These are phyloP conservation scores for Nepenthes gracilis DNA, from an alignment of 148 eudicot genomes.

Conservation along the genomic window DNA sequence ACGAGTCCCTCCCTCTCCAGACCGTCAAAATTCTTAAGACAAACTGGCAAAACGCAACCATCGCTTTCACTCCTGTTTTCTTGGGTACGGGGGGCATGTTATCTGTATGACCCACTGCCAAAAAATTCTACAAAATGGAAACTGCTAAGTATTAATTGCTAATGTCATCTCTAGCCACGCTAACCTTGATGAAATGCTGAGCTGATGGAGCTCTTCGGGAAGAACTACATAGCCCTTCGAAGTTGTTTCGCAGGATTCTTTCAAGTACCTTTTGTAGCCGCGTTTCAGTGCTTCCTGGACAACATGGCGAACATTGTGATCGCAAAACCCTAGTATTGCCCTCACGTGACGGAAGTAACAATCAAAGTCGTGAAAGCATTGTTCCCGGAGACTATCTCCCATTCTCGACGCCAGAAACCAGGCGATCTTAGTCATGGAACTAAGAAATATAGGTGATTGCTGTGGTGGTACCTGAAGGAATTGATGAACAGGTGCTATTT, in stretches of 20 bases:
- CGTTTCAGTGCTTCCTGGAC: conserved; percentile 13
- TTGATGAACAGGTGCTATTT: background rate
- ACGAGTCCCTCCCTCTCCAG: too few relatives aligned
- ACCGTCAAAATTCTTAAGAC: too few relatives aligned
- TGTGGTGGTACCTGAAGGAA: background rate
- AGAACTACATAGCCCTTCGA: conserved; percentile 9
- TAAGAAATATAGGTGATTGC: background rate
- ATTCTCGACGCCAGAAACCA: background rate
- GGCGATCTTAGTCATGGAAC: background rate
- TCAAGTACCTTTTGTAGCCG: conserved; percentile 19
- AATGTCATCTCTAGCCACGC: conserved; percentile 12
- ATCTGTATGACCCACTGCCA: too few relatives aligned
- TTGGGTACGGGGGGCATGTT: too few relatives aligned
- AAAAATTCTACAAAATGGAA: too few relatives aligned
- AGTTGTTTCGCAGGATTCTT: conserved; percentile 13
- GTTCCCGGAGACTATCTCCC: conserved; percentile 1
- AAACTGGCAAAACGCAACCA: too few relatives aligned
- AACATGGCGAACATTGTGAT: conserved; percentile 5
- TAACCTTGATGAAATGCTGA: conserved; percentile 14
- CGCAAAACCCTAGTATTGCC: conserved; percentile 16
- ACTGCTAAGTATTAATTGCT: background rate
- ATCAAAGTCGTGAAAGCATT: conserved; percentile 22
- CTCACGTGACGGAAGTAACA: conserved; percentile 19
- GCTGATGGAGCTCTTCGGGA: conserved; percentile 26
- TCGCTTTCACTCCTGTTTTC: too few relatives aligned